Conservation (phyloP, 148 eudicot species). For the Amaranthus hypochondriacus region DNA sequence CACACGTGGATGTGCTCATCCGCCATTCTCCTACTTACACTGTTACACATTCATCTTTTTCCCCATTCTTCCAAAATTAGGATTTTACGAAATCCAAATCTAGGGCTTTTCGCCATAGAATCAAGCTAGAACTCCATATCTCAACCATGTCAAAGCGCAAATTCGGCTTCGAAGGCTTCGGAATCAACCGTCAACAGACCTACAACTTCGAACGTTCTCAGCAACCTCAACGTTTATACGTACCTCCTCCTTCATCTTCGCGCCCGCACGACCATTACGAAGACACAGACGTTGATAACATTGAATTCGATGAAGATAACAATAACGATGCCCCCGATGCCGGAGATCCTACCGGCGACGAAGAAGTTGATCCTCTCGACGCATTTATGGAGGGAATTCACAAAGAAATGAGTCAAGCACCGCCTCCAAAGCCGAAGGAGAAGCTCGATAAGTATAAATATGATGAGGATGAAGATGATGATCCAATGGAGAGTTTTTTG, state of each 20-base stretch:
- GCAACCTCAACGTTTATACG: constrained; percentile 53
- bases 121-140: neutral
- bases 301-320: constrained; percentile 51
- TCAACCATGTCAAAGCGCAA: constrained; percentile 80
- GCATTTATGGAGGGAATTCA: constrained; percentile 97
- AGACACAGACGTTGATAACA: constrained; percentile 84
- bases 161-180: constrained; percentile 93
- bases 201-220: constrained; percentile 79
- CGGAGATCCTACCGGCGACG: constrained; percentile 23
- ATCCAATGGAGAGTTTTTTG: constrained; percentile 83
- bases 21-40: neutral
- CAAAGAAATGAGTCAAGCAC: constrained; percentile 75
- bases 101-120: constrained; percentile 7
- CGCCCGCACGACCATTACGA: constrained; percentile 75
- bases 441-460: constrained; percentile 70
- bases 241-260: constrained; percentile 72
- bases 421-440: constrained; percentile 60
- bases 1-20: neutral
- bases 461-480: constrained; percentile 88
- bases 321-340: constrained; percentile 5
- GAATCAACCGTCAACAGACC: constrained; percentile 71
- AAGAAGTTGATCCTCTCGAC: constrained; percentile 82
- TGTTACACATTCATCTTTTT: neutral
- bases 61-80: constrained; percentile 11
- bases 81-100: constrained; percentile 7